Evolutionary conservation across 2,329 filamentous ascomycete genomes (phyloP).

Genomic region (Stagonosporopsis tanaceti): DNA sequence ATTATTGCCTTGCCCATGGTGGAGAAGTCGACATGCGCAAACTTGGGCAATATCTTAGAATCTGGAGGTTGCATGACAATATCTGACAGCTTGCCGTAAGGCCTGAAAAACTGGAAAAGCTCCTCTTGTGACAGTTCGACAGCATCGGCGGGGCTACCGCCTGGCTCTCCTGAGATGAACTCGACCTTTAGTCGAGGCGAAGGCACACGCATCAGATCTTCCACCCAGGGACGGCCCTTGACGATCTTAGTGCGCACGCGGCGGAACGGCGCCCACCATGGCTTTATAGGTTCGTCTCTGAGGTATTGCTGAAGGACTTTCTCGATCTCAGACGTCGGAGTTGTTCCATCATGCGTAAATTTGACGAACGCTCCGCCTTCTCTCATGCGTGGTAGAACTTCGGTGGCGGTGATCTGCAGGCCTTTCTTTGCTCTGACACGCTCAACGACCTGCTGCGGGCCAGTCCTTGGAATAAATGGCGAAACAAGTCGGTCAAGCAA

Average conservation of each 20-base stretch:
- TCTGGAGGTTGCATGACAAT: slow-evolving; percentile 84
- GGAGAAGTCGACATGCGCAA: slow-evolving; percentile 79
- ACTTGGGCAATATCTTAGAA: slow-evolving; percentile 83
- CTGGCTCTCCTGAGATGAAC: slow-evolving; percentile 77
- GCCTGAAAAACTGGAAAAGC: slow-evolving; percentile 85
- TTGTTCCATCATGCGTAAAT: slow-evolving; percentile 66
- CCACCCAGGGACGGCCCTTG: slow-evolving; percentile 87
- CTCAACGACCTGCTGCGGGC: slow-evolving; percentile 62
- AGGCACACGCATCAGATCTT: slow-evolving; percentile 87
- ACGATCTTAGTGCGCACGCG: slow-evolving; percentile 78
- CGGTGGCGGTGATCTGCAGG: slow-evolving; percentile 73
- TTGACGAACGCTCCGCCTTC: slow-evolving; percentile 96
- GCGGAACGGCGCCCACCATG: slow-evolving; percentile 89
- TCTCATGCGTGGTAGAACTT: slow-evolving; percentile 83
- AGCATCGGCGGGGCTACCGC: slow-evolving; percentile 72
- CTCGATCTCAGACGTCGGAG: slow-evolving; percentile 64
- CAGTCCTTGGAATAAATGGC: slow-evolving; percentile 61
- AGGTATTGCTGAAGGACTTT: slow-evolving; percentile 69
- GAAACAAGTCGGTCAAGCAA: slow-evolving; percentile 62
- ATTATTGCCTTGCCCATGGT: slow-evolving; percentile 79
- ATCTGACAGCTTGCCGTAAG: slow-evolving; percentile 88
- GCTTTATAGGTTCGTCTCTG: slow-evolving; percentile 74
- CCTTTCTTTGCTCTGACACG: slow-evolving; percentile 68
- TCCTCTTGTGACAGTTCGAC: slow-evolving; percentile 86
- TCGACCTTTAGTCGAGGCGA: slow-evolving; percentile 80